Conservation (phyloP, 495 filamentous ascomycete species). For the Aspergillus bridgeri region DNA sequence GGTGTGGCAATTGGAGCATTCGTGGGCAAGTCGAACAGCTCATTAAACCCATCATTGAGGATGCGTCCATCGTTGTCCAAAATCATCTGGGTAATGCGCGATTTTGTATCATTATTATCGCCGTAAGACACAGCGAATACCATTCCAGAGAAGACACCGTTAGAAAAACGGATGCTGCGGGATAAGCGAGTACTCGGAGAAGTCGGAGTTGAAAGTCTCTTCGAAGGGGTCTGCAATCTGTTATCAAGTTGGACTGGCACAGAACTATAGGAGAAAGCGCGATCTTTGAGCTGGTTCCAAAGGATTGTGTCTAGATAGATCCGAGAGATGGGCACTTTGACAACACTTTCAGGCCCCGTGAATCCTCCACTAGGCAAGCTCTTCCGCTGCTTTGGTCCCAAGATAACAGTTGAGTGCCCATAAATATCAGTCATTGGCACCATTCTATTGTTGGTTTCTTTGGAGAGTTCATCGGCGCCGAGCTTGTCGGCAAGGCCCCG, state of each 20-base stretch:
- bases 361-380: constrained; percentile 37
- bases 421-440: constrained; percentile 45
- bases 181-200: constrained; percentile 42
- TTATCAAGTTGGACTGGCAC: constrained; percentile 20
- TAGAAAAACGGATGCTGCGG: constrained; percentile 31
- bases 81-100: constrained; percentile 49
- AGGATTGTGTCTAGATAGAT: constrained; percentile 50
- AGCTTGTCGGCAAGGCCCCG: constrained; percentile 42
- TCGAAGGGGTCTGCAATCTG: constrained; percentile 37
- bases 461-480: constrained; percentile 29
- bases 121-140: constrained; percentile 75
- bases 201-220: constrained; percentile 38
- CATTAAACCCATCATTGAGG: constrained; percentile 74
- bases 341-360: constrained; percentile 26
- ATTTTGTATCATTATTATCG: constrained; percentile 50
- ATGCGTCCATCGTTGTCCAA: constrained; percentile 66
- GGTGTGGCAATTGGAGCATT: constrained; percentile 30
- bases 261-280: constrained; percentile 31
- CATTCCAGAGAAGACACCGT: constrained; percentile 67
- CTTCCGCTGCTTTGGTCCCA: constrained; percentile 46
- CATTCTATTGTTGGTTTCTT: constrained; percentile 23
- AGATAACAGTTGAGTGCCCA: constrained; percentile 40
- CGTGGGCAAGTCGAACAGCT: constrained; percentile 64
- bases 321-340: constrained; percentile 42
- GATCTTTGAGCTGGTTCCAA: constrained; percentile 49